Evolutionary conservation across 805 yeast species (phyloP).

Genomic region (Pachysolen tannophilus): DNA sequence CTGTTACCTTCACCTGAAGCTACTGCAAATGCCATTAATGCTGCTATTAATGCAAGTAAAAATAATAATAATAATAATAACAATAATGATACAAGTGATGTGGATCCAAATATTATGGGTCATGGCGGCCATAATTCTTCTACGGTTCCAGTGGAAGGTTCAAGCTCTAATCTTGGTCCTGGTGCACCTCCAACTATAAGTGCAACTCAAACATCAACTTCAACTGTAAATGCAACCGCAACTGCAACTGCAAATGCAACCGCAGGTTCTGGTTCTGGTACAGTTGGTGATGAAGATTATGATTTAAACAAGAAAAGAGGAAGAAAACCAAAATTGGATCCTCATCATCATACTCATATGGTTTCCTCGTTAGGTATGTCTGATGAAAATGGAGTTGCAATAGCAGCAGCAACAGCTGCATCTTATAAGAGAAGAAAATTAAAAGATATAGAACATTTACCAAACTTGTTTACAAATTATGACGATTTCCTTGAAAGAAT

Average conservation of each 20-base stretch:
- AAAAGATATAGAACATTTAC: slow-evolving; percentile 21
- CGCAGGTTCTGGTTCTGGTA: too few species aligned
- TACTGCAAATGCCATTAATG: slow-evolving; percentile 7
- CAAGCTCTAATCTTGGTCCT: too few species aligned
- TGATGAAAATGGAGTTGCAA: not conserved
- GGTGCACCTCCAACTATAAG: not conserved
- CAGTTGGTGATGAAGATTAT: not conserved
- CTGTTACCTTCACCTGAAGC: slow-evolving; percentile 8
- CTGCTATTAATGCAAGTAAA: slow-evolving; percentile 7
- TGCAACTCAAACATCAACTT: too few species aligned
- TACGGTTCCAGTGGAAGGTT: slow-evolving; percentile 9
- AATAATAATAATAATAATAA: too few species aligned
- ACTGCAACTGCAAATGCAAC: too few species aligned
- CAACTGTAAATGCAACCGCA: too few species aligned
- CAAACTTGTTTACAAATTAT: slow-evolving; percentile 27
- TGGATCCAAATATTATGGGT: not conserved
- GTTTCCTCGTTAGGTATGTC: too few species aligned
- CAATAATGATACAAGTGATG: too few species aligned
- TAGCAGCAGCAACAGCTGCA: too few species aligned
- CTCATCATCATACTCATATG: slow-evolving; percentile 1
- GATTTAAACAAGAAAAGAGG: not conserved
- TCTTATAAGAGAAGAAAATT: slow-evolving; percentile 1
- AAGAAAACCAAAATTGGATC: not conserved
- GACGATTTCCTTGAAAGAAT: slow-evolving; percentile 24
- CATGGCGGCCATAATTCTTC: slow-evolving; percentile 7